Evolutionary conservation across 805 yeast species (phyloP), one percentile per base, ranked within the genome.

Genomic region (Cyberlindnera nakhonratchasimensis): DNA sequence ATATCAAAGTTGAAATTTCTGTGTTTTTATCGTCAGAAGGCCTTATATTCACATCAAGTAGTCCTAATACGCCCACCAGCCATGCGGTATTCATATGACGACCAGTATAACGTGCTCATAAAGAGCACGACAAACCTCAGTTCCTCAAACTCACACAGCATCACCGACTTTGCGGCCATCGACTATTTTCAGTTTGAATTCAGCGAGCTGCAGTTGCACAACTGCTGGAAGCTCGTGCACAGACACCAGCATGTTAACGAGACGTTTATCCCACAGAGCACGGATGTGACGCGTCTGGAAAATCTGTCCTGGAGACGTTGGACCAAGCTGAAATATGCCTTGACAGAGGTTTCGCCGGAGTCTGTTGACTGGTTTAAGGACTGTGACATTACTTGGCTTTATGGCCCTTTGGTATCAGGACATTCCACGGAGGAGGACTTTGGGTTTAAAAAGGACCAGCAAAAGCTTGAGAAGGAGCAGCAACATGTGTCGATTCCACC

Each of bases 221-320:
- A 53, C 47, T 72, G 71, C 50, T 71, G 72, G 75, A 70, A 62
- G 51, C 59, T 67, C 11, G 62, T 64, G 17, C 61, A 61, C 42
- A 60, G 28, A 33, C 36, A 61, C 32, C 56, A 58, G 43, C 29
- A 55, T 13, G 29, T 45, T 46, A 57, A 45, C 43, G 53, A 46
- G 13, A 31, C 51, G 2, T 65, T 40, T 41, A 70, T 53, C 53
- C 71, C 49, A 42, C 57, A 25, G 57, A 65, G 51, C 51, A 65
- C 55, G 49, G 65, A 67, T 41, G 48, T 66, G 26, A 48, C 58
- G 23, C 65, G 95, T 36, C 67, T 86, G 34, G 90, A 86, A 57
- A 86, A 86, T 56, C 91, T 96, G 13, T 74, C 86, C 37, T 91
- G 97, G 97, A 75, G 98, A 58, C 88, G 96, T 16, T 91, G 97